Evolutionary conservation across 2,329 filamentous ascomycete genomes (phyloP).

Genomic region (Penicillium paneum): DNA sequence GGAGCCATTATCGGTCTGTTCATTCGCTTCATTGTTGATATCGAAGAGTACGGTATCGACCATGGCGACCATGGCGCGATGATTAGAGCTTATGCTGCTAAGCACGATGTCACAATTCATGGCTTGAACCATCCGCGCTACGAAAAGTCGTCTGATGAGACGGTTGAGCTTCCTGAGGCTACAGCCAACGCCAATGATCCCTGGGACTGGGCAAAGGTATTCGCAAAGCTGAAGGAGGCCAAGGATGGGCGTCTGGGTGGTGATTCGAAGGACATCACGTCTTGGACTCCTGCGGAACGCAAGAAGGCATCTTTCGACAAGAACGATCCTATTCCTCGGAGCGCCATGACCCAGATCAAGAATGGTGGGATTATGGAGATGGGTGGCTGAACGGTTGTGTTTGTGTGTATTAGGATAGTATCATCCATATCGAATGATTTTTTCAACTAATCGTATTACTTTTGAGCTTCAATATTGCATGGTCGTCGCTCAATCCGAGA

Average conservation of each 20-base stretch:
- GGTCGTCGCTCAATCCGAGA: background rate
- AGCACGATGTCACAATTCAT: slow-evolving; percentile 14
- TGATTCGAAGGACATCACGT: slow-evolving; percentile 39
- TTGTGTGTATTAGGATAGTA: background rate
- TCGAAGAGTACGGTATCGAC: background rate
- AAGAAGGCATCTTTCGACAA: slow-evolving; percentile 31
- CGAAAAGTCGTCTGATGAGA: slow-evolving; percentile 13
- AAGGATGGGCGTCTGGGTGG: slow-evolving; percentile 32
- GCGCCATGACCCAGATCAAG: slow-evolving; percentile 38
- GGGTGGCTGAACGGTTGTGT: background rate
- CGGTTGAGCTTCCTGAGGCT: slow-evolving; percentile 25
- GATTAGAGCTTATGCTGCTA: slow-evolving; percentile 19
- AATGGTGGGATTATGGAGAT: slow-evolving; percentile 33
- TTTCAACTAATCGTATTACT: background rate
- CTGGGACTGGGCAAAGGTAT: slow-evolving; percentile 2
- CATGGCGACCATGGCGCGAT: background rate
- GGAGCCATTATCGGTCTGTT: slow-evolving; percentile 41
- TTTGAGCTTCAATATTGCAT: background rate
- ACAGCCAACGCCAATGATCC: slow-evolving; percentile 5
- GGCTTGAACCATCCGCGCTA: slow-evolving; percentile 19
- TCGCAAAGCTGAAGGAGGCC: background rate
- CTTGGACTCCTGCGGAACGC: slow-evolving; percentile 33
- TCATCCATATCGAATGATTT: background rate
- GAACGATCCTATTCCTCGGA: slow-evolving; percentile 39
- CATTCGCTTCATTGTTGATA: slow-evolving; percentile 16